Conservation (phyloP, 129 eudicot genomes). For the Pseudognaphalium luteoalbum region DNA sequence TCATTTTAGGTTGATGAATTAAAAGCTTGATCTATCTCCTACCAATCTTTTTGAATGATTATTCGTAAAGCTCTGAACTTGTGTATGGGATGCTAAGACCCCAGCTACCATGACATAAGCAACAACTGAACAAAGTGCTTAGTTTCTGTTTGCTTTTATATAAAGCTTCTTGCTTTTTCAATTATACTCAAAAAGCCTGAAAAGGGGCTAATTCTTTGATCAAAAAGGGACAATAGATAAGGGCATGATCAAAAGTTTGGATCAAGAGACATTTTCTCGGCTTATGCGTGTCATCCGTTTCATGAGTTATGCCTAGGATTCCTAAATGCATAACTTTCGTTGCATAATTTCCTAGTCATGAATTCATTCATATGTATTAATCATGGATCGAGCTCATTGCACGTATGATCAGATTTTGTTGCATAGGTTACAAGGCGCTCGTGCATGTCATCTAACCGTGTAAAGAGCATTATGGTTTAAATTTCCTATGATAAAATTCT, state of each 20-base stretch:
- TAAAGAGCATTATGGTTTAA: too few species aligned
- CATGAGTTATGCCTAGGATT: not conserved
- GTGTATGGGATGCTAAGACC: not conserved
- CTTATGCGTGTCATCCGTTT: conserved; percentile 6
- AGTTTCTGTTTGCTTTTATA: conserved; percentile 9
- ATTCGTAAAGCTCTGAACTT: not conserved
- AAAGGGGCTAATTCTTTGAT: conserved; percentile 2
- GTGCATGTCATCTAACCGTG: not conserved
- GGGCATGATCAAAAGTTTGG: not conserved
- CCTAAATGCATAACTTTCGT: not conserved
- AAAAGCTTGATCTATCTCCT: too few species aligned
- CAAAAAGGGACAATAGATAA: not conserved
- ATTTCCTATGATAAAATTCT: too few species aligned
- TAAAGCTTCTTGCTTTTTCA: not conserved
- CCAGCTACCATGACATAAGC: not conserved
- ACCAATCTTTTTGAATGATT: not conserved
- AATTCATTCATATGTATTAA: not conserved
- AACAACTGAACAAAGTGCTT: conserved; percentile 8
- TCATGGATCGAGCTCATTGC: not conserved
- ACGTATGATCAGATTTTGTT: not conserved
- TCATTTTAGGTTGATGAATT: too few species aligned
- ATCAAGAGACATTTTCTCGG: not conserved
- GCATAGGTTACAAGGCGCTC: not conserved
- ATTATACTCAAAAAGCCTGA: not conserved
- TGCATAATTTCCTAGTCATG: not conserved